Conservation (phyloP, 1,284 basidiomycete genomes). For the Trametes polyzona region DNA sequence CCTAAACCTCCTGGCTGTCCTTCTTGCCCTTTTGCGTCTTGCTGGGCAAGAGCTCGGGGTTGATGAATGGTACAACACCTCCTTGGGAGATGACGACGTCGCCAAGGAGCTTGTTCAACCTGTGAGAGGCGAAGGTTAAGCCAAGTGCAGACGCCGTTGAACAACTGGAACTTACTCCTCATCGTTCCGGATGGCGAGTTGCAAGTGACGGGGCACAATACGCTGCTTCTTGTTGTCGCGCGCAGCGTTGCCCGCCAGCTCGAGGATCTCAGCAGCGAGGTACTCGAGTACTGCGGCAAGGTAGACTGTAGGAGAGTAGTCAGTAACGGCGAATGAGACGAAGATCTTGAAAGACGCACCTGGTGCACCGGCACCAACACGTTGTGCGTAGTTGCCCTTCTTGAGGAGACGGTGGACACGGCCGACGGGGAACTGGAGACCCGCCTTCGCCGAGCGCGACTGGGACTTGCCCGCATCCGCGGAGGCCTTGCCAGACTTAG, state of each 20-base stretch:
- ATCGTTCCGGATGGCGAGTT: constrained; percentile 88
- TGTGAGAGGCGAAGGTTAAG: constrained; percentile 22
- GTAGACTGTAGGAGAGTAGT: constrained; percentile 58
- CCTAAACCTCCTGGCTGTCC: constrained; percentile 44
- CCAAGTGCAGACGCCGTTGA: not conserved
- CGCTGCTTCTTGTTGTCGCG: constrained; percentile 86
- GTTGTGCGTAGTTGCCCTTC: constrained; percentile 86
- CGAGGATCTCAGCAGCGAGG: constrained; percentile 87
- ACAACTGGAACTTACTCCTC: constrained; percentile 58
- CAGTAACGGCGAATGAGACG: not conserved
- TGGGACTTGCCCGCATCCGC: constrained; percentile 56
- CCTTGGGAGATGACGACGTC: constrained; percentile 87
- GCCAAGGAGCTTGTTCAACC: constrained; percentile 74
- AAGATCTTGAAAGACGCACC: constrained; percentile 47
- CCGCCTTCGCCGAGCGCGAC: constrained; percentile 83
- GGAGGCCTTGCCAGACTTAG: constrained; percentile 63
- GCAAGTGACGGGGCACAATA: constrained; percentile 86
- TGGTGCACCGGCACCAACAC: constrained; percentile 80
- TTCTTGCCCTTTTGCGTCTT: constrained; percentile 46
- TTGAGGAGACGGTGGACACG: constrained; percentile 92
- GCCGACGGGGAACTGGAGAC: constrained; percentile 88
- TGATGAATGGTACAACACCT: constrained; percentile 76
- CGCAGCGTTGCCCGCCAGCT: constrained; percentile 84
- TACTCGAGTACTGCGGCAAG: constrained; percentile 86
- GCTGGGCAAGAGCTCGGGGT: constrained; percentile 63